phyloP scores from a whole-genome alignment of 805 yeast genomes.

The Kockiozyma suomiensis region DNA sequence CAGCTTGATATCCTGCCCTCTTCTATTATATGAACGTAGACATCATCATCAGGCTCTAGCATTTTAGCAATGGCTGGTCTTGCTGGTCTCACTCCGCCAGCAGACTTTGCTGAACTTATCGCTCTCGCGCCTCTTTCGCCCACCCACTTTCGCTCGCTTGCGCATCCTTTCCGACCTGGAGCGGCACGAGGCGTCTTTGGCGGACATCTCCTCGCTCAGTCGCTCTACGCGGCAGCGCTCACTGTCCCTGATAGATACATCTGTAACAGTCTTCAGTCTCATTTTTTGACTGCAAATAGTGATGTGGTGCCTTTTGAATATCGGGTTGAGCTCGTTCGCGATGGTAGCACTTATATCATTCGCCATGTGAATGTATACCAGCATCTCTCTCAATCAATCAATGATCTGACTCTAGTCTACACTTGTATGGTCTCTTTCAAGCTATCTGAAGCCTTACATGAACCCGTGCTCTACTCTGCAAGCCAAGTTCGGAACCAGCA shows the following conservation, averaged over 20 bases:
- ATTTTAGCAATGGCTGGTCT: background rate
- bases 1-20: no score
- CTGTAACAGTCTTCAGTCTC: conserved; percentile 16
- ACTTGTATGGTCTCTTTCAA: conserved; percentile 11
- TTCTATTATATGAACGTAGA: background rate
- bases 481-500: no score
- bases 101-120: conserved; percentile 16
- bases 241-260: conserved; percentile 1
- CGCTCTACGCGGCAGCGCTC: conserved; percentile 17
- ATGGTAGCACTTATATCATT: conserved; percentile 12
- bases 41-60: background rate
- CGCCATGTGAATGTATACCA: conserved; percentile 17
- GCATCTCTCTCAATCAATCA: background rate
- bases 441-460: background rate
- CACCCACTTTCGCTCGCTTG: conserved; percentile 3
- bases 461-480: background rate
- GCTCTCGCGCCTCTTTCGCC: background rate
- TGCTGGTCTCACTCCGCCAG: conserved; percentile 5
- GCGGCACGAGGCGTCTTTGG: conserved; percentile 20
- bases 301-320: conserved; percentile 17
- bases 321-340: conserved; percentile 12
- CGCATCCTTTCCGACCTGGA: conserved; percentile 14
- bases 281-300: conserved; percentile 12
- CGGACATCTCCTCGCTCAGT: conserved; percentile 28
- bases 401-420: background rate